A percentile compares a stretch with the other conserved stretches of the same genome.
Evolutionary conservation across 495 filamentous ascomycete genomes (phyloP).

Genomic region (Hypoxylon fuscum): DNA sequence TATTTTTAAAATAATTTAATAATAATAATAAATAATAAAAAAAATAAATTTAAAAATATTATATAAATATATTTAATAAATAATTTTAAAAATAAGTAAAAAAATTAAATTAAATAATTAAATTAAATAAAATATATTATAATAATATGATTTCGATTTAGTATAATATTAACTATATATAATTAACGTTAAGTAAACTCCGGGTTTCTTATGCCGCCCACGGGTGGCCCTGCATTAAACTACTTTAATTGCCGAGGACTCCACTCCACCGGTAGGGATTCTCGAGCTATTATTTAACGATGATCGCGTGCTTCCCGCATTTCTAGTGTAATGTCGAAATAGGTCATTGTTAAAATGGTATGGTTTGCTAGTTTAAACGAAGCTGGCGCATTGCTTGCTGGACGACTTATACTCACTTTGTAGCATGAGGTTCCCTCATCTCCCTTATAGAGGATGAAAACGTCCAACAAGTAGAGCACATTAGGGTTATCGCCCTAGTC

Average conservation of each 20-base stretch:
- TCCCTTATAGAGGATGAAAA: neutral
- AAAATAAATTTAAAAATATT: too few species aligned
- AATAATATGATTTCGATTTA: too few species aligned
- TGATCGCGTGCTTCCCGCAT: conserved; percentile 29
- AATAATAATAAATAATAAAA: too few species aligned
- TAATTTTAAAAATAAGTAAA: too few species aligned
- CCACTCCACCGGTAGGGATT: conserved; percentile 22
- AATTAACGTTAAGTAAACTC: neutral
- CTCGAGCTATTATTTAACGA: conserved; percentile 22
- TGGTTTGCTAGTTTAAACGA: neutral
- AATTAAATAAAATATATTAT: too few species aligned
- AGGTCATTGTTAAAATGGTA: neutral
- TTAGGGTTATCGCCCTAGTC: neutral
- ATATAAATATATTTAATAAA: too few species aligned
- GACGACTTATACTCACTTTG: too few species aligned
- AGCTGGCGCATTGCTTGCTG: neutral
- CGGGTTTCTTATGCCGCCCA: conserved; percentile 19
- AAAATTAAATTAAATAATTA: too few species aligned
- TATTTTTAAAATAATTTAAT: too few species aligned
- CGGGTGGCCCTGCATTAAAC: too few species aligned
- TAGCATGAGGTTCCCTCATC: too few species aligned
- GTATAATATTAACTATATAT: too few species aligned
- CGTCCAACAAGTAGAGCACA: neutral
- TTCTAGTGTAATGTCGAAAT: conserved; percentile 14
- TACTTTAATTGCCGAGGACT: conserved; percentile 35